These are phyloP conservation scores for Pugionium dolabratum DNA, from an alignment of 345 rosid genomes.

Conservation along the genomic window DNA sequence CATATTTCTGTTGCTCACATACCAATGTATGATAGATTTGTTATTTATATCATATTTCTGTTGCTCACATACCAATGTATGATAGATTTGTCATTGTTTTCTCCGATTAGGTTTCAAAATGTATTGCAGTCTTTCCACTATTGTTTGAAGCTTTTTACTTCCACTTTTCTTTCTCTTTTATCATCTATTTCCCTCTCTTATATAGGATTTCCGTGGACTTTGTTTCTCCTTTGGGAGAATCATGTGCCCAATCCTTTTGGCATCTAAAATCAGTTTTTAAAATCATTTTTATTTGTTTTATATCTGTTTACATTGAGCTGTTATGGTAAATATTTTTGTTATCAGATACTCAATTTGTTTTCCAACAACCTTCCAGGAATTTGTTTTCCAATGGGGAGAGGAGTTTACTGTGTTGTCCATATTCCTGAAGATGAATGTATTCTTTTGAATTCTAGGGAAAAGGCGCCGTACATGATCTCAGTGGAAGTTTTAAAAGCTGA, in stretches of 20 bases:
- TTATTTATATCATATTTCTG: not conserved
- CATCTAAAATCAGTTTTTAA: constrained; percentile 8
- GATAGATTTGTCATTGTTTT: constrained; percentile 19
- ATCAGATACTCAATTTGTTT: constrained; percentile 17
- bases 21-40: constrained; percentile 13
- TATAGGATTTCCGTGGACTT: no score
- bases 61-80: not conserved
- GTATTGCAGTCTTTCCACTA: constrained; percentile 12
- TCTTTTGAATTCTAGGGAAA: constrained; percentile 98
- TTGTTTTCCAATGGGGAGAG: constrained; percentile 99
- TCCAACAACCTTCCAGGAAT: constrained; percentile 58
- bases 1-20: not conserved
- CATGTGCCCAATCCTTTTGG: constrained; percentile 17
- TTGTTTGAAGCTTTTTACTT: constrained; percentile 6
- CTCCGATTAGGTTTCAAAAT: constrained; percentile 17
- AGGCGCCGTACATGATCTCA: constrained; percentile 94
- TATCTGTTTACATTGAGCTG: not conserved
- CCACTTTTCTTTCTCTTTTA: constrained; percentile 9
- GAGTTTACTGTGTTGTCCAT: constrained; percentile 89
- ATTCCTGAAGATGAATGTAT: constrained; percentile 98
- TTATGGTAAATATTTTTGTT: constrained; percentile 12
- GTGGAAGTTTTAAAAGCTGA: constrained; percentile 91
- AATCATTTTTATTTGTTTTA: not conserved
- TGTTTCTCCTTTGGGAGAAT: constrained; percentile 13
- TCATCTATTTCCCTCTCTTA: not conserved